Conservation (phyloP, 441 rosid genomes). For the Mallotus japonicus region DNA sequence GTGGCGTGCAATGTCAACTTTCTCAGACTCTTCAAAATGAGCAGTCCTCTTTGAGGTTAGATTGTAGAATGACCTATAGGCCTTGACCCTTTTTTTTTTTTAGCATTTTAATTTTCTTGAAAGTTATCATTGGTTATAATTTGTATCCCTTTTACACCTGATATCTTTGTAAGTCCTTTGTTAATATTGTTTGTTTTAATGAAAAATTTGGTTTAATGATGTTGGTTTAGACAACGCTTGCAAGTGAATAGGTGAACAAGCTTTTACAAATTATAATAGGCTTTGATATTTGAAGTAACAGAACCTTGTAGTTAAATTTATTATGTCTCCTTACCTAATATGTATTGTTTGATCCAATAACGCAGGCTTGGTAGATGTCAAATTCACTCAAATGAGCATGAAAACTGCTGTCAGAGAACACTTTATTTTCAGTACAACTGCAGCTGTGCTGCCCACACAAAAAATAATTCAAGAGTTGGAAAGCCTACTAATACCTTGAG, state of each 20-base stretch:
- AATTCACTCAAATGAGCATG: constrained; percentile 27
- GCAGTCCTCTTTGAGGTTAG: constrained; percentile 34
- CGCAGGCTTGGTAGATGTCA: constrained; percentile 36
- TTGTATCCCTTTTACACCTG: background rate
- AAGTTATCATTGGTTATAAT: background rate
- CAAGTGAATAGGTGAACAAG: background rate
- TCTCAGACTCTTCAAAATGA: constrained; percentile 26
- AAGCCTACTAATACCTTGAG: constrained; percentile 15
- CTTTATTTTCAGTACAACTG: constrained; percentile 29
- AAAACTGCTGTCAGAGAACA: constrained; percentile 34
- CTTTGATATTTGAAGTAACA: constrained; percentile 1
- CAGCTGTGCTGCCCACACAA: constrained; percentile 29
- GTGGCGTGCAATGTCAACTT: constrained; percentile 31
- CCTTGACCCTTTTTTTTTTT: constrained; percentile 7
- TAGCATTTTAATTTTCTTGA: background rate
- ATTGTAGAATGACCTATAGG: constrained; percentile 3
- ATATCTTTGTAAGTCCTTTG: background rate
- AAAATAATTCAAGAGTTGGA: constrained; percentile 27
- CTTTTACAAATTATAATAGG: background rate
- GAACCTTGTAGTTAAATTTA: background rate
- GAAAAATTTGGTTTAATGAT: background rate
- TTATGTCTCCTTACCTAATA: background rate
- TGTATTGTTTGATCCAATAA: constrained; percentile 19
- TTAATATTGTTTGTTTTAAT: background rate
- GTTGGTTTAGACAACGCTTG: background rate